Evolutionary conservation across 2,329 filamentous ascomycete genomes (phyloP), one percentile per base, ranked within the genome.

Genomic region (Dactylellina parvicollis): DNA sequence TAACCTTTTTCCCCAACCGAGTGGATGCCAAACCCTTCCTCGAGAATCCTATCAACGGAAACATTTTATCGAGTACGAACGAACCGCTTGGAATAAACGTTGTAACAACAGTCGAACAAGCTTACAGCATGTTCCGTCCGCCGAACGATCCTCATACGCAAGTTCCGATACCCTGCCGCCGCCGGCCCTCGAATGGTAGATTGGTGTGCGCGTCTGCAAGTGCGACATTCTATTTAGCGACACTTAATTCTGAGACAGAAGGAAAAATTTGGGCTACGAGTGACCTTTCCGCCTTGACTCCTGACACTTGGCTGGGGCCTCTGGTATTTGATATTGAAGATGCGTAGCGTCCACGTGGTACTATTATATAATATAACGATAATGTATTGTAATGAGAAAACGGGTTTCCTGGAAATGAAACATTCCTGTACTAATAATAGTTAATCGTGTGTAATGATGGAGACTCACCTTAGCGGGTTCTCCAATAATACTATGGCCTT

Each of bases 311-410:
- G 30, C 20, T 24, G 12, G 49, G 49, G 10, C 49, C 49, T 10
- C 24, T 54, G 14, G 49, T 54, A 38, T 36, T 54, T 38, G 49
- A 54, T 54, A 34, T 54, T 1, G 10, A 38, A 22, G 49, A 34
- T n/a, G 34, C 34, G 16, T 38, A 38, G 30, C 30, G 12, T 32
- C 12, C 16, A n/a, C 10, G 34, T 32, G 16, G 12, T 38, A 3
- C 16, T 7, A 7, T 14, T 38, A n/a, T 14, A 5, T 38, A 38
- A 9, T 38, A 32, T 32, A 12, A 32, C 12, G 30, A 32, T 5
- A 32, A 32, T 32, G 12, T 32, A 32, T 32, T 32, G 5, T 32
- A n/a, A n/a, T n/a, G n/a, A n/a, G n/a, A n/a, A n/a, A n/a, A n/a
- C n/a, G n/a, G n/a, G n/a, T n/a, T n/a, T n/a, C n/a, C n/a, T n/a